Evolutionary conservation across 1,284 basidiomycete genomes (phyloP).

Genomic region (Austroboletus niveus): DNA sequence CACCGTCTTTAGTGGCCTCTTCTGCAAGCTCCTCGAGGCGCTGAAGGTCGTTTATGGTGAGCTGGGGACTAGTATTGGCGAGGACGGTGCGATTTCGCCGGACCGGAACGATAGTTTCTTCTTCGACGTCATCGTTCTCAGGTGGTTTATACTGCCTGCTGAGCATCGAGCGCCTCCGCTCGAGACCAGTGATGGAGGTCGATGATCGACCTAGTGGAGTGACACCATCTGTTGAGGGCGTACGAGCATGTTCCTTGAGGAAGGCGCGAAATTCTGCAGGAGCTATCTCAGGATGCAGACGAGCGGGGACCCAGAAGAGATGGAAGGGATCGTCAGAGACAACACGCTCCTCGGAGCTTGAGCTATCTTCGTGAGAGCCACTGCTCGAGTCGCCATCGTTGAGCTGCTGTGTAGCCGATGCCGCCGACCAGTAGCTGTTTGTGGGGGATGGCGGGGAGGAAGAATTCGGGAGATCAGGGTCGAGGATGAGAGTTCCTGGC

Average conservation of each 20-base stretch:
- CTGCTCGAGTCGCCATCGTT: slow-evolving; percentile 45
- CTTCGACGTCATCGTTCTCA: slow-evolving; percentile 72
- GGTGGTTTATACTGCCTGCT: slow-evolving; percentile 83
- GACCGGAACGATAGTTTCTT: slow-evolving; percentile 65
- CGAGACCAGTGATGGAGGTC: slow-evolving; percentile 49
- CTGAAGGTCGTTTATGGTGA: slow-evolving; percentile 92
- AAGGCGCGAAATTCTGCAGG: slow-evolving; percentile 95
- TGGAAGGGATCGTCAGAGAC: slow-evolving; percentile 70
- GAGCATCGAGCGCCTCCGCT: slow-evolving; percentile 85
- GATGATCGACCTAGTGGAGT: slow-evolving; percentile 36
- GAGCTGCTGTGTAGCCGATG: slow-evolving; percentile 29
- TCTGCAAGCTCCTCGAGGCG: slow-evolving; percentile 90
- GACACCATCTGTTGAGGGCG: slow-evolving; percentile 49
- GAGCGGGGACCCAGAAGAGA: slow-evolving; percentile 97
- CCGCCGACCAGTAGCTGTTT: slow-evolving; percentile 48
- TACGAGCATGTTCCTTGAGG: slow-evolving; percentile 87
- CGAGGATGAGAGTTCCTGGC: slow-evolving; percentile 77
- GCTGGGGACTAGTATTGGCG: slow-evolving; percentile 61
- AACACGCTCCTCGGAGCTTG: slow-evolving; percentile 33
- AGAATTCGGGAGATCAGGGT: slow-evolving; percentile 81
- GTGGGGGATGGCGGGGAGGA: slow-evolving; percentile 55
- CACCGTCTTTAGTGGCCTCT: slow-evolving; percentile 79
- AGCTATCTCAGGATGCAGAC: slow-evolving; percentile 95
- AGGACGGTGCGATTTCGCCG: slow-evolving; percentile 67
- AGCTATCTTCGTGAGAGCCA: slow-evolving; percentile 46